Percentiles rank a stretch among this genome's conserved stretches.
Conservation (phyloP, 139 green algal genomes). For the Picochlorum sp. region DNA sequence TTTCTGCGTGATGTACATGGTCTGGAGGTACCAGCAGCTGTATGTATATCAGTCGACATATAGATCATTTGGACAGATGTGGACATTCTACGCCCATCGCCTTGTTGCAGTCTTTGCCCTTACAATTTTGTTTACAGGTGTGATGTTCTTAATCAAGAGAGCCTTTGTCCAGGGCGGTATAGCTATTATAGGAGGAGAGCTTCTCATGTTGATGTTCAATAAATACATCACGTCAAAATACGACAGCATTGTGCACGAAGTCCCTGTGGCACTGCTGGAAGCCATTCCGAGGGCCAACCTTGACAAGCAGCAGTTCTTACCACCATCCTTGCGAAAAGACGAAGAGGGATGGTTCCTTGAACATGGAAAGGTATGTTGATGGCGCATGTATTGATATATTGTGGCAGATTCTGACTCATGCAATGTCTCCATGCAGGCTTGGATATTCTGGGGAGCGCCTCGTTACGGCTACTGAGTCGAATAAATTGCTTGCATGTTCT, state of each 20-base stretch:
- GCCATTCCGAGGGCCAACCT: conserved; percentile 6
- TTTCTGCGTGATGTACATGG: conserved; percentile 33
- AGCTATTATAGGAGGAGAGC: conserved; percentile 20
- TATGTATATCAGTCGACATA: conserved; percentile 43
- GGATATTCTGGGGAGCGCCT: conserved; percentile 15
- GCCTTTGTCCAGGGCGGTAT: conserved; percentile 25
- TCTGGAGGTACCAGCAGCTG: conserved; percentile 54
- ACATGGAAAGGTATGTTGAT: conserved; percentile 13
- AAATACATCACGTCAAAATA: conserved; percentile 17
- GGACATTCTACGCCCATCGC: conserved; percentile 17
- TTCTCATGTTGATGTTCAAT: conserved; percentile 26
- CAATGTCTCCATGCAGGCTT: conserved; percentile 6
- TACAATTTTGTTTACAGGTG: conserved; percentile 34
- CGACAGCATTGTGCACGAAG: conserved; percentile 9
- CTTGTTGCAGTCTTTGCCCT: conserved; percentile 33
- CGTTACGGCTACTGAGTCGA: conserved; percentile 8
- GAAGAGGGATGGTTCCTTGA: conserved; percentile 21
- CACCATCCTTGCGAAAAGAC: conserved; percentile 14
- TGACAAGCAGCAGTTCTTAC: conserved; percentile 20
- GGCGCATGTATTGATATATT: too few relatives aligned
- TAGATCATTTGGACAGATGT: conserved; percentile 28
- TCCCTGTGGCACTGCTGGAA: conserved; percentile 11
- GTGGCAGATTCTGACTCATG: too few relatives aligned
- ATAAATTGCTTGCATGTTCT: too few relatives aligned
- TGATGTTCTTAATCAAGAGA: conserved; percentile 34